These are phyloP conservation scores for Aspergillus spinulosporus DNA, from an alignment of 2,329 filamentous ascomycete species.

Conservation along the genomic window DNA sequence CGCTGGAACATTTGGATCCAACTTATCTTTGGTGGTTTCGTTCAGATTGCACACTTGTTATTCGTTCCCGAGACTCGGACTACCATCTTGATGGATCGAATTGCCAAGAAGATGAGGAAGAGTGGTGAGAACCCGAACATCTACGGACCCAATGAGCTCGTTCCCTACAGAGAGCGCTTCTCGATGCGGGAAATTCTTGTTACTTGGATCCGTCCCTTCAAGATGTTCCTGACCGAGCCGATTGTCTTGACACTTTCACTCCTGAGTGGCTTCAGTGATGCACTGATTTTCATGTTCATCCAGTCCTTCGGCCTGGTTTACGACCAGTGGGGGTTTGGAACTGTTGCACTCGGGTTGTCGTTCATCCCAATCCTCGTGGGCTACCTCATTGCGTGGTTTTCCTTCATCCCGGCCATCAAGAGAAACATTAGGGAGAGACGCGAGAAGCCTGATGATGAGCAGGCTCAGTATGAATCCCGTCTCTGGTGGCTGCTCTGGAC, in stretches of 20 bases:
- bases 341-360: constrained; percentile 50
- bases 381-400: constrained; percentile 60
- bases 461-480: constrained; percentile 66
- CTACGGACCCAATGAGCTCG: constrained; percentile 71
- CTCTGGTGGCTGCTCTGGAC: constrained; percentile 63
- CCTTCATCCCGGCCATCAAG: constrained; percentile 58
- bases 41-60: constrained; percentile 67
- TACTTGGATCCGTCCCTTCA: constrained; percentile 62
- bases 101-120: constrained; percentile 72
- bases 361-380: constrained; percentile 60
- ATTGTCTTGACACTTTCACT: constrained; percentile 64
- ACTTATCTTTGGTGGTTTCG: constrained; percentile 71
- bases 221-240: constrained; percentile 65
- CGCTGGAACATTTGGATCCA: constrained; percentile 83
- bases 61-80: constrained; percentile 76
- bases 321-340: constrained; percentile 58
- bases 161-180: constrained; percentile 61
- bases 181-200: constrained; percentile 57
- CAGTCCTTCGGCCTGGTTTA: constrained; percentile 63
- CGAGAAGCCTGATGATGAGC: constrained; percentile 50
- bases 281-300: constrained; percentile 67
- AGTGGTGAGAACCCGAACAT: constrained; percentile 59
- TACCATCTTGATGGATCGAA: constrained; percentile 74
- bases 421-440: constrained; percentile 49
- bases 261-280: constrained; percentile 64